Conservation (phyloP, 2,329 filamentous ascomycete genomes). For the Xylaria sp. region DNA sequence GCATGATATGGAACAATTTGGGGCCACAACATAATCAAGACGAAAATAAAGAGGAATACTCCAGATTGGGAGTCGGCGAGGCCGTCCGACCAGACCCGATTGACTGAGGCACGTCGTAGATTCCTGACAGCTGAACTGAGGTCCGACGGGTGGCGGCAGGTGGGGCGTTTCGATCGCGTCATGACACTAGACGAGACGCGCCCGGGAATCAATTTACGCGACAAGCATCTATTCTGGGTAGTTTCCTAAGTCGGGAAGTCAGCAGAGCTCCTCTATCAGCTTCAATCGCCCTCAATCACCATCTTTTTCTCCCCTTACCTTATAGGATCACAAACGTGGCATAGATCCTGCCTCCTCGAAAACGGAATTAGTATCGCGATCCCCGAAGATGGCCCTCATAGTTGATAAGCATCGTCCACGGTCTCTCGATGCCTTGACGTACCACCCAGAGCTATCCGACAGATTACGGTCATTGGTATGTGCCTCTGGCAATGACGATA, state of each 20-base stretch:
- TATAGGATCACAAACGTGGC: background rate
- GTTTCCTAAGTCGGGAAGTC: constrained; percentile 5
- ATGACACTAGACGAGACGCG: constrained; percentile 31
- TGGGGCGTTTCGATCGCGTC: background rate
- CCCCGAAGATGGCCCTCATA: constrained; percentile 65
- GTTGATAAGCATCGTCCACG: constrained; percentile 76
- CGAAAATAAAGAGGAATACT: constrained; percentile 20
- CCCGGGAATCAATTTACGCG: constrained; percentile 42
- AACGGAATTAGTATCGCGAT: background rate
- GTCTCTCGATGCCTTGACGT: constrained; percentile 78
- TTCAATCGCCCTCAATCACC: background rate
- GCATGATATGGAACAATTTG: background rate
- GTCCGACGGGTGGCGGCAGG: background rate
- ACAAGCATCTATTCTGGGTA: too few species aligned
- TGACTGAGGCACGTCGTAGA: background rate
- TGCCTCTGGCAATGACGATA: background rate
- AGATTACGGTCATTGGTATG: constrained; percentile 83
- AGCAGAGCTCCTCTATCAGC: background rate
- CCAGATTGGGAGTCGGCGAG: constrained; percentile 12
- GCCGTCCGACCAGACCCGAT: constrained; percentile 20
- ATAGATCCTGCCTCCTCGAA: background rate
- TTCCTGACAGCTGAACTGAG: background rate
- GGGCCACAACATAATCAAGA: constrained; percentile 6
- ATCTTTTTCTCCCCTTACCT: too few species aligned
- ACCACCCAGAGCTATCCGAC: constrained; percentile 87